Evolutionary conservation across 108 stramenopile genomes (phyloP).

Genomic region (Cylindrotheca fusiformis): DNA sequence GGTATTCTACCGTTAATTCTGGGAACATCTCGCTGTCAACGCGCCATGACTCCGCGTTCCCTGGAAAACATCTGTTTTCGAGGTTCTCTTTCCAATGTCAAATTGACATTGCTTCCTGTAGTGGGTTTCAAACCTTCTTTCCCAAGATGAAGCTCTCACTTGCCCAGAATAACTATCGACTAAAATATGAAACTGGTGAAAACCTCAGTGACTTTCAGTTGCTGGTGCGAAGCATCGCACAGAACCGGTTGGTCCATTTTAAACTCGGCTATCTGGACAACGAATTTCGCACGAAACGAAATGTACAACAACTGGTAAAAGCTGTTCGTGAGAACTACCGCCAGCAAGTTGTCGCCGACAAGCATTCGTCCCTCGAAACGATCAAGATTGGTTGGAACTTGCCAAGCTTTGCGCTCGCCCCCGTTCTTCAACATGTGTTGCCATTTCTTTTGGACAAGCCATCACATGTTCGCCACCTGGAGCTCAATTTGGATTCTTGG

Average conservation of each 20-base stretch:
- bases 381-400: conserved; percentile 34
- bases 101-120: no score
- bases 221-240: conserved; percentile 17
- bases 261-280: conserved; percentile 23
- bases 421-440: conserved; percentile 17
- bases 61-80: no score
- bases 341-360: conserved; percentile 16
- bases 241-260: conserved; percentile 23
- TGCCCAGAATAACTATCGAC: neutral
- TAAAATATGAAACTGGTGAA: neutral
- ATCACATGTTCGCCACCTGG: conserved; percentile 10
- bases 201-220: neutral
- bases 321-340: conserved; percentile 16
- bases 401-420: conserved; percentile 25
- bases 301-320: conserved; percentile 13
- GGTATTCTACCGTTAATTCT: no score
- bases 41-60: no score
- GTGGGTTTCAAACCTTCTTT: no score
- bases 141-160: conserved; percentile 9
- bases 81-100: no score
- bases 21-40: no score
- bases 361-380: conserved; percentile 19
- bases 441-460: conserved; percentile 19
- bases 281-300: conserved; percentile 25
- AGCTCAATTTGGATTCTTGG: conserved; percentile 12